These are phyloP conservation scores for Acanthamoeba royreba DNA, from an alignment of 208 protist species.

Conservation along the genomic window DNA sequence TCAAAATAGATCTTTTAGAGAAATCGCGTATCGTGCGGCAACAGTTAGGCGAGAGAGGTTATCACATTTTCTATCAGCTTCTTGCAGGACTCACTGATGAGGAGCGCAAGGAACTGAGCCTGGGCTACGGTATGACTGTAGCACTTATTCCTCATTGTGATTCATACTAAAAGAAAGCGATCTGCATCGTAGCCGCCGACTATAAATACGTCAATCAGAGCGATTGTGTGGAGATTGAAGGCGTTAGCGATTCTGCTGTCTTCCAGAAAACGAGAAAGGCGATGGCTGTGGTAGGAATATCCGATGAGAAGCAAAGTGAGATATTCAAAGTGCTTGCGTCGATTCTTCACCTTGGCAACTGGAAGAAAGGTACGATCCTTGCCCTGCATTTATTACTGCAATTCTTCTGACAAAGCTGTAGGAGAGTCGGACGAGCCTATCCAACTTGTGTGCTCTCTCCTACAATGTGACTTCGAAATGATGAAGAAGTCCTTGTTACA, in stretches of 20 bases:
- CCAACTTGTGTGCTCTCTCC: neutral
- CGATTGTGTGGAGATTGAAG: conserved; percentile 47
- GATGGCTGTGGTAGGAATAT: conserved; percentile 76
- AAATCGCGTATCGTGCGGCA: conserved; percentile 51
- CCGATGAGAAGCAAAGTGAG: conserved; percentile 44
- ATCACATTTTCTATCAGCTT: conserved; percentile 63
- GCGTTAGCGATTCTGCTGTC: neutral
- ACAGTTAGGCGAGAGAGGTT: conserved; percentile 39
- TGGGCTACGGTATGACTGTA: neutral
- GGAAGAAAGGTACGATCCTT: conserved; percentile 29
- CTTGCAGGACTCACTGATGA: neutral
- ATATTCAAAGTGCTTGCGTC: conserved; percentile 71
- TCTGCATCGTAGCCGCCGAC: neutral
- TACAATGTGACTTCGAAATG: neutral
- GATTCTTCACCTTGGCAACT: conserved; percentile 82
- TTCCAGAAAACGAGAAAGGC: conserved; percentile 65
- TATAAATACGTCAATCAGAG: conserved; percentile 58
- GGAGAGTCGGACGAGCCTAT: neutral
- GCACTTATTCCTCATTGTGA: neutral
- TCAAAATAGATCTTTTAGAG: conserved; percentile 49
- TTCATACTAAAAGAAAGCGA: neutral
- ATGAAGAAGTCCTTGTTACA: neutral
- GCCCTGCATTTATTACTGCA: neutral
- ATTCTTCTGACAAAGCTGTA: neutral
- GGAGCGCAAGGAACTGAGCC: neutral